Conservation (phyloP, 1,139 yeast genomes). For the Hyphopichia wangnamkhiaoensis region DNA sequence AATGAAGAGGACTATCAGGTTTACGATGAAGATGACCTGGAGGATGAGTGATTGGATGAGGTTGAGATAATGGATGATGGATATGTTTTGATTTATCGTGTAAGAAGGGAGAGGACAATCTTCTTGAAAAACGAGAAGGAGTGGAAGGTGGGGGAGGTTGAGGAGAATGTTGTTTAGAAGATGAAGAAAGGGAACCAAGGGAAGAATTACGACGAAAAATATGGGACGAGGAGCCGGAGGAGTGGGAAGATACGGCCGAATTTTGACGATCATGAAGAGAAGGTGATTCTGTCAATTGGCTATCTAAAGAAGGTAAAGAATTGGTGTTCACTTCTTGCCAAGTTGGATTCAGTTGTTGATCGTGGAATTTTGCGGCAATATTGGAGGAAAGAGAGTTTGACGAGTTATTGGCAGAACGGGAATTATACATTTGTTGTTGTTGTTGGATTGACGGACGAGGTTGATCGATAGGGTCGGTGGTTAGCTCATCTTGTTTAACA, state of each 20-base stretch:
- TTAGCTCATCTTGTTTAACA: background rate
- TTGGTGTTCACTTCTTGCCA: no score
- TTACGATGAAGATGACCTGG: background rate
- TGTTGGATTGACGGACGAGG: background rate
- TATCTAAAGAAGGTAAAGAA: no score
- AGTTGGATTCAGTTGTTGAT: no score
- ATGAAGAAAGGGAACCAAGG: constrained; percentile 10
- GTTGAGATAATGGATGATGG: constrained; percentile 3
- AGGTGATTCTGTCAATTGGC: no score
- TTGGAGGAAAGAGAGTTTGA: constrained; percentile 9
- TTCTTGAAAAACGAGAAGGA: constrained; percentile 14
- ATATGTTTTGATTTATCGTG: constrained; percentile 9
- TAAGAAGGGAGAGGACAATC: constrained; percentile 16
- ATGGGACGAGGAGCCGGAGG: constrained; percentile 2
- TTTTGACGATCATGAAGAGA: no score
- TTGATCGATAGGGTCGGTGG: background rate
- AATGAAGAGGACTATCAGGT: constrained; percentile 3
- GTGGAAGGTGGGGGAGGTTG: constrained; percentile 2
- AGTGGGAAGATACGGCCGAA: no score
- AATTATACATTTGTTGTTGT: background rate
- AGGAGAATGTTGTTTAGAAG: constrained; percentile 1
- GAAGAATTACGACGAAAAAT: constrained; percentile 15
- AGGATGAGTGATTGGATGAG: background rate
- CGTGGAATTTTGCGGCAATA: constrained; percentile 2
- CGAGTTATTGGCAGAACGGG: constrained; percentile 7